phyloP scores from a whole-genome alignment of 345 rosid species.

The Camelina sativa region DNA sequence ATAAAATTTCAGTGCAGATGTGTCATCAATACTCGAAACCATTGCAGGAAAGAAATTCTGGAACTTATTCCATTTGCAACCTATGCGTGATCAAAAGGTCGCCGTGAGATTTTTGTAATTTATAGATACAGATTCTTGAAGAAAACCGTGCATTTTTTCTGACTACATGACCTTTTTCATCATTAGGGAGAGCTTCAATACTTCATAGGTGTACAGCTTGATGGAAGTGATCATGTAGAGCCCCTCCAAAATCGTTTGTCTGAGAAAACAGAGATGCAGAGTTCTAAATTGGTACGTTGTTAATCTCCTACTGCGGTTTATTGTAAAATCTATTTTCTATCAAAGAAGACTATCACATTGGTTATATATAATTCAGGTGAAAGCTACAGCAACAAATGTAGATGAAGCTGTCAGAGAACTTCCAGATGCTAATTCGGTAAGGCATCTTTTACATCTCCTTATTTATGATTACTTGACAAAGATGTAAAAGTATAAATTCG shows the following conservation, averaged over 20 bases:
- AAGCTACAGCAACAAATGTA: constrained; percentile 97
- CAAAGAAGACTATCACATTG: constrained; percentile 9
- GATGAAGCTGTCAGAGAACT: constrained; percentile 97
- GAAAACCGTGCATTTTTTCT: constrained; percentile 25
- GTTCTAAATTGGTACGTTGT: constrained; percentile 73
- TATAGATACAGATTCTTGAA: constrained; percentile 15
- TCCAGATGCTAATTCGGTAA: constrained; percentile 98
- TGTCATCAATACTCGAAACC: constrained; percentile 29
- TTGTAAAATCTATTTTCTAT: neutral
- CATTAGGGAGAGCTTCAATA: constrained; percentile 96
- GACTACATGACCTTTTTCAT: constrained; percentile 33
- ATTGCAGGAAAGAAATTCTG: constrained; percentile 95
- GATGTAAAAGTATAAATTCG: constrained; percentile 20
- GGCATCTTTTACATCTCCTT: too few species aligned
- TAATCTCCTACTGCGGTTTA: constrained; percentile 13
- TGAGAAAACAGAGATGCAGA: constrained; percentile 67
- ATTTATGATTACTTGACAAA: constrained; percentile 15
- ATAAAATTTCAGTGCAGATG: neutral
- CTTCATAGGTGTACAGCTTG: constrained; percentile 98
- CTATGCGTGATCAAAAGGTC: constrained; percentile 97
- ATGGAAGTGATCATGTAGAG: constrained; percentile 95
- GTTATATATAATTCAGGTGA: constrained; percentile 61
- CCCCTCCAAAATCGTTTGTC: constrained; percentile 84
- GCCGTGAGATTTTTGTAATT: constrained; percentile 13
- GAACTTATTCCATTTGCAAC: constrained; percentile 98